Evolutionary conservation across 1,139 yeast genomes (phyloP).

Genomic region (Scheffersomyces illinoinensis): DNA sequence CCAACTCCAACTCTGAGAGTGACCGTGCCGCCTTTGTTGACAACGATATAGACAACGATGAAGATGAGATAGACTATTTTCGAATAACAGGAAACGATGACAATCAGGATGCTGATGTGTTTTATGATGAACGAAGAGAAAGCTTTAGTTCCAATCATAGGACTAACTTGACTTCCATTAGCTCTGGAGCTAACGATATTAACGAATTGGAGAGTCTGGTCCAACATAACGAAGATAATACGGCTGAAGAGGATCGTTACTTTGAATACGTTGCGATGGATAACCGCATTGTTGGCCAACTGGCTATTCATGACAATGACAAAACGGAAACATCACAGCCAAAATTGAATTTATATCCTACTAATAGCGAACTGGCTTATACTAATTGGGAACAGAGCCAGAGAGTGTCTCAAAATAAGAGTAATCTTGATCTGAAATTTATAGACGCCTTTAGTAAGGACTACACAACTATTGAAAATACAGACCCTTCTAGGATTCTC

Average conservation of each 20-base stretch:
- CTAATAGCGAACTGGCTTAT: background rate
- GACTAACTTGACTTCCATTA: slow-evolving; percentile 1
- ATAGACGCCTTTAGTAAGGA: slow-evolving; percentile 16
- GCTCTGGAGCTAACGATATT: slow-evolving; percentile 5
- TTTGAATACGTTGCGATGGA: background rate
- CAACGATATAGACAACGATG: slow-evolving; percentile 3
- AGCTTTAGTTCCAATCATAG: slow-evolving; percentile 15
- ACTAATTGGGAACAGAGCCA: background rate
- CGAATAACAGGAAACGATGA: slow-evolving; percentile 3
- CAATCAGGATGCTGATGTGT: slow-evolving; percentile 15
- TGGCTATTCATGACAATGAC: background rate
- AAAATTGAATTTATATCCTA: background rate
- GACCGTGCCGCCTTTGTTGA: slow-evolving; percentile 1
- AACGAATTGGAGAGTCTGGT: slow-evolving; percentile 8
- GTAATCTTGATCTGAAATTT: background rate
- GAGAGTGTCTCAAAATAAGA: slow-evolving; percentile 1
- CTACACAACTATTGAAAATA: slow-evolving; percentile 15
- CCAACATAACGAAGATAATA: background rate
- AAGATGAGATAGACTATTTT: slow-evolving; percentile 4
- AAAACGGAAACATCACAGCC: background rate
- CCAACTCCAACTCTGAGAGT: background rate
- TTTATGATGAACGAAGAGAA: slow-evolving; percentile 25
- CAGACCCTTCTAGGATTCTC: slow-evolving; percentile 24
- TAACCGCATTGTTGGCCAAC: background rate
- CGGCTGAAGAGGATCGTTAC: background rate